These are phyloP conservation scores for Stentor roeselii DNA, from an alignment of 73 alveolate species.

Conservation along the genomic window DNA sequence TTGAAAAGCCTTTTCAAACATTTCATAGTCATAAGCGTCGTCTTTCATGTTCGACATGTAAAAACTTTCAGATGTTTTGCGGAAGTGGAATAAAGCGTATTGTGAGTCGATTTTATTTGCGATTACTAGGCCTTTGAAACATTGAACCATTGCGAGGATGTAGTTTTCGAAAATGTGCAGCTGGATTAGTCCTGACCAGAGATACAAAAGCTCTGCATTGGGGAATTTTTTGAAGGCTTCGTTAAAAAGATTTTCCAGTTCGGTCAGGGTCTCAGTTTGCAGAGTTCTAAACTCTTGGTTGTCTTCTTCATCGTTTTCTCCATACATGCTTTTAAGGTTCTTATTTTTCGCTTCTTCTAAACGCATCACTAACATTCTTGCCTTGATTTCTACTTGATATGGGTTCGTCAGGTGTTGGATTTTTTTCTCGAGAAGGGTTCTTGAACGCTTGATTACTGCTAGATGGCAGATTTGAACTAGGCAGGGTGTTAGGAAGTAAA, in stretches of 20 bases:
- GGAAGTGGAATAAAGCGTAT: not conserved
- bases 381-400: not conserved
- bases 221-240: slow-evolving; percentile 10
- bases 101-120: not conserved
- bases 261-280: not conserved
- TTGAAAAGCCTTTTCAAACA: not conserved
- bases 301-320: not conserved
- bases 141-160: not conserved
- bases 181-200: not conserved
- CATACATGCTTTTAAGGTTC: not conserved
- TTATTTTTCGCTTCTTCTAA: not conserved
- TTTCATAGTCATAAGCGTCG: slow-evolving; percentile 4
- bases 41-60: not conserved
- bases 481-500: not conserved
- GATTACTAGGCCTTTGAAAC: not conserved
- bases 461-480: slow-evolving; percentile 2
- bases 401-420: slow-evolving; percentile 4
- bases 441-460: not conserved
- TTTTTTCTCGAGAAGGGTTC: not conserved
- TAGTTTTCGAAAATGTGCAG: not conserved
- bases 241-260: not conserved
- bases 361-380: not conserved
- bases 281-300: not conserved
- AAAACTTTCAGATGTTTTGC: not conserved
- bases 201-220: not conserved